Evolutionary conservation across 106 monocot genomes (phyloP), one percentile per base, ranked within the genome.

Genomic region (Narthecium ossifragum): DNA sequence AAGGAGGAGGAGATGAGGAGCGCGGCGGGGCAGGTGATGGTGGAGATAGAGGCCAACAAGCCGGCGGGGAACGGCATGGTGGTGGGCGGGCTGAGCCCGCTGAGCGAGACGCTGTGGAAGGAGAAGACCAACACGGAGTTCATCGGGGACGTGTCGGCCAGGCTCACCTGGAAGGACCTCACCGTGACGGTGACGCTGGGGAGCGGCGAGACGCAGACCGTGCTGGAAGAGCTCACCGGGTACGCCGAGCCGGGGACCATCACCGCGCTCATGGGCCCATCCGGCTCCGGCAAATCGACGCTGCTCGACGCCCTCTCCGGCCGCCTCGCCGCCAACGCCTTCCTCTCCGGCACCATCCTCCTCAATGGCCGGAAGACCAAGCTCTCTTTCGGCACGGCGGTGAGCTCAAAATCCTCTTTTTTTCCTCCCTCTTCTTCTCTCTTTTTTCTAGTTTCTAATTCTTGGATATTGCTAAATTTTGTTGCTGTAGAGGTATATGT

Each of bases 241-340:
- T 87, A 60, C 56, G 87, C 87, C 8, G 82, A 87, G 65, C 82
- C 87, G 0, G 78, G 87, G 15, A 63, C 82, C 2, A 56, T 87
- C 37, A 87, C 78, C 10, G 87, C 79, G 7, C 45, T 87, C 20
- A 87, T 87, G 87, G 87, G 87, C 0, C 87, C 87, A n/a, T 87
- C 87, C 0, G 87, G 87, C 5, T 87, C 87, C 2, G 87, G 87
- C 24, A 87, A 87, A 66, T 82, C 82, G 23, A 82, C 87, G 2
- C 65, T 87, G 8, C 78, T 87, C 29, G 87, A 87, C 63, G 87
- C 87, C 0, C 78, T 87, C 46, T 46, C 82, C 11, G 49, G 79
- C 45, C 68, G 87, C 29, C 79, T 79, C 29, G 87, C 82, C 22
- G 46, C 82, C 52, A 87, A 87, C 46, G 87, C 87, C 0, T 79